These are phyloP conservation scores for Corylus heterophylla DNA, from an alignment of 306 rosid species.

Conservation along the genomic window DNA sequence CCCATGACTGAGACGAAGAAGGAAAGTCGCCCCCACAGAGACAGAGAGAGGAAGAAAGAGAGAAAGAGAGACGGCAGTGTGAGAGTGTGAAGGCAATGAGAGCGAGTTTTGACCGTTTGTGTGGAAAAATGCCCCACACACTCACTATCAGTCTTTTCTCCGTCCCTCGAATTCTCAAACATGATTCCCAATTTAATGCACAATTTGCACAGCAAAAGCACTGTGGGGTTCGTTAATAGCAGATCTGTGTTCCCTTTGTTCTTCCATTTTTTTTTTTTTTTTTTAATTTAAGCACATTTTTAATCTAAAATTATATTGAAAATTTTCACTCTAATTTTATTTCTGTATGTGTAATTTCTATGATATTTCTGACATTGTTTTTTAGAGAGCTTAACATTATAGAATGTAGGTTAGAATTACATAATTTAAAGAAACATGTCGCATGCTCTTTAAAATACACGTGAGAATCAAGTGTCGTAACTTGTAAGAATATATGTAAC, in stretches of 20 bases:
- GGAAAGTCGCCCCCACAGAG: conserved; percentile 14
- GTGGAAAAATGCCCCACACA: conserved; percentile 12
- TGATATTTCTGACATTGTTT: too few species aligned
- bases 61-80: not conserved
- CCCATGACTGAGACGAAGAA: conserved; percentile 46
- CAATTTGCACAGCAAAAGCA: not conserved
- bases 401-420: too few species aligned
- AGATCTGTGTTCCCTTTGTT: not conserved
- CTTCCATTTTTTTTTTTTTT: not conserved
- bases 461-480: too few species aligned
- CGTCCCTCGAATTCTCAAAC: conserved; percentile 5
- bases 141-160: not conserved
- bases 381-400: too few species aligned
- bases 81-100: not conserved
- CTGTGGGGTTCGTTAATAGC: too few species aligned
- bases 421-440: too few species aligned
- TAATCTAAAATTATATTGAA: not conserved
- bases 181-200: not conserved
- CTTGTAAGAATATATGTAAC: too few species aligned
- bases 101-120: conserved; percentile 7
- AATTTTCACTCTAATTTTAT: not conserved
- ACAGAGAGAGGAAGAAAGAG: conserved; percentile 19
- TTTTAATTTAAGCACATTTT: not conserved
- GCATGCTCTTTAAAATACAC: too few species aligned
- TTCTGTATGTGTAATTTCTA: too few species aligned